These are phyloP conservation scores for Tylopilus intermedius DNA, from an alignment of 768 basidiomycete genomes.

Conservation along the genomic window DNA sequence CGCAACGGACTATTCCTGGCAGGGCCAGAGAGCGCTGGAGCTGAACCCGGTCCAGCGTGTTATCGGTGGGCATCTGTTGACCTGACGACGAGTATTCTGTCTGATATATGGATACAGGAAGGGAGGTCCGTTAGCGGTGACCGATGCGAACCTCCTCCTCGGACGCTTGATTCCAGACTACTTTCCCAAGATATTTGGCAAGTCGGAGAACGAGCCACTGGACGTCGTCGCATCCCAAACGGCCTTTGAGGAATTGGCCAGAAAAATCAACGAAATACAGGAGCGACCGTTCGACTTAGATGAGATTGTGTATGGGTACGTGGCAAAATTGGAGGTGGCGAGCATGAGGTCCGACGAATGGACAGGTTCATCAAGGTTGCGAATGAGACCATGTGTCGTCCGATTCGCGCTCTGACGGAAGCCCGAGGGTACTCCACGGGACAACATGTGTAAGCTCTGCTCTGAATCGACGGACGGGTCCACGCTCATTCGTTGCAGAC, in stretches of 20 bases:
- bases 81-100: background rate
- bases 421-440: slow-evolving; percentile 80
- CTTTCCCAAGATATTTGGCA: slow-evolving; percentile 94
- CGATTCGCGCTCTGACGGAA: slow-evolving; percentile 88
- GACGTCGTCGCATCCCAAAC: slow-evolving; percentile 65
- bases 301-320: slow-evolving; percentile 85
- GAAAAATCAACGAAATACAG: slow-evolving; percentile 64
- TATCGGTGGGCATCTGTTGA: slow-evolving; percentile 53
- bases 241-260: slow-evolving; percentile 64
- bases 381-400: slow-evolving; percentile 94
- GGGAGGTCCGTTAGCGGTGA: slow-evolving; percentile 86
- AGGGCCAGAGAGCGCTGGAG: slow-evolving; percentile 91
- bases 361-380: slow-evolving; percentile 89
- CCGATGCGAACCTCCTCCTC: slow-evolving; percentile 87
- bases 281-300: slow-evolving; percentile 62
- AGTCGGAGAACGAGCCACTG: slow-evolving; percentile 78
- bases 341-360: background rate
- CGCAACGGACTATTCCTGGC: slow-evolving; percentile 86
- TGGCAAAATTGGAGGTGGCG: background rate
- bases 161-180: slow-evolving; percentile 85
- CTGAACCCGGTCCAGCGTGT: slow-evolving; percentile 89
- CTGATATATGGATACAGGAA: slow-evolving; percentile 45
- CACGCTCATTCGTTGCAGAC: slow-evolving; percentile 34
- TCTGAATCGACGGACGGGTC: background rate
- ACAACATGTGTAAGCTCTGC: slow-evolving; percentile 52